phyloP scores from a whole-genome alignment of 2,329 filamentous ascomycete species.

The Fusarium sp. region DNA sequence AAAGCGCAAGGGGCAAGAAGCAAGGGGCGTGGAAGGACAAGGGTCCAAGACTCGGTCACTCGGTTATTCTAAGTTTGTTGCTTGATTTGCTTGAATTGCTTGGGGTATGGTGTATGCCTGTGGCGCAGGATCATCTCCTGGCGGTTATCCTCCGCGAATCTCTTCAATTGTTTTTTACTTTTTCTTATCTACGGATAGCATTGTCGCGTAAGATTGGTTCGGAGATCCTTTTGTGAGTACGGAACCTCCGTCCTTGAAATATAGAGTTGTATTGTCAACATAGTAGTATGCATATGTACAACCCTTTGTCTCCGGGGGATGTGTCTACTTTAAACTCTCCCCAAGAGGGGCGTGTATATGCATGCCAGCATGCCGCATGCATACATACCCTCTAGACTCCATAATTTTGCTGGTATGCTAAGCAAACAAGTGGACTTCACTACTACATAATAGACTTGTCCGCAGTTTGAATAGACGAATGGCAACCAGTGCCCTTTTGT shows the following conservation, averaged over 20 bases:
- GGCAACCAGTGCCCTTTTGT: not conserved
- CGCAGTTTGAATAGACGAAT: slow-evolving; percentile 5
- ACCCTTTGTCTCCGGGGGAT: slow-evolving; percentile 6
- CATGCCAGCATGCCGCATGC: slow-evolving; percentile 5
- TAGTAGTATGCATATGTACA: slow-evolving; percentile 4
- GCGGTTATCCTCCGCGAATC: slow-evolving; percentile 23
- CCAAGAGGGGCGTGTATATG: not conserved
- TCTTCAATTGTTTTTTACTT: not conserved
- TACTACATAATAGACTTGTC: slow-evolving; percentile 12
- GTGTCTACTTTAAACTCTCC: slow-evolving; percentile 1
- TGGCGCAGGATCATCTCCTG: slow-evolving; percentile 17
- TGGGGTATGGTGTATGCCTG: not conserved
- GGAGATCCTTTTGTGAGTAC: not conserved
- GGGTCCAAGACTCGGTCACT: slow-evolving; percentile 3
- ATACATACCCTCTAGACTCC: slow-evolving; percentile 5
- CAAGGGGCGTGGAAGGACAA: not conserved
- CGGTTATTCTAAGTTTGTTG: slow-evolving; percentile 1
- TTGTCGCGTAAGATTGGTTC: not conserved
- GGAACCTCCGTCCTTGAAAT: not conserved
- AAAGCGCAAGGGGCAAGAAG: not conserved
- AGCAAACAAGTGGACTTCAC: slow-evolving; percentile 16
- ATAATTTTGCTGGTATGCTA: not conserved
- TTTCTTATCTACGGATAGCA: not conserved
- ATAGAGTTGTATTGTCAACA: slow-evolving; percentile 6
- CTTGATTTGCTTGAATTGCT: not conserved